Percentiles rank a stretch among this genome's conserved stretches.
Evolutionary conservation across 805 yeast genomes (phyloP).

Genomic region (Nakazawaea laoshanensis): DNA sequence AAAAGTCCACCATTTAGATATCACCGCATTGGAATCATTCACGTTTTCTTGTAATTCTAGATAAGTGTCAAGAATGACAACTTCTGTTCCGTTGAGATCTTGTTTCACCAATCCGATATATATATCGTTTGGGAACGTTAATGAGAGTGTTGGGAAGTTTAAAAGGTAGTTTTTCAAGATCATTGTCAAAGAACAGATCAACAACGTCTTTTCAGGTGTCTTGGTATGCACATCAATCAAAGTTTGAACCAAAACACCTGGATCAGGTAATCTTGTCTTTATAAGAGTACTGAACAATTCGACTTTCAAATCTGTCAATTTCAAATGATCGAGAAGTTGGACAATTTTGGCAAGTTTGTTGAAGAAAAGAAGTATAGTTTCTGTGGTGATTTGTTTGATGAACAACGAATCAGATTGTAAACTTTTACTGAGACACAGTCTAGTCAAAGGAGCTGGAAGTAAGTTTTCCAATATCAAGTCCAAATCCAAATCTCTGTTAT

Average conservation of each 20-base stretch:
- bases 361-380: slow-evolving; percentile 45
- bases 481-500: neutral
- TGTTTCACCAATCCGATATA: slow-evolving; percentile 26
- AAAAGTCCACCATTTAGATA: slow-evolving; percentile 66
- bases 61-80: slow-evolving; percentile 49
- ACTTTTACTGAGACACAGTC: slow-evolving; percentile 48
- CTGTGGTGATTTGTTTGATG: slow-evolving; percentile 56
- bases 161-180: slow-evolving; percentile 31
- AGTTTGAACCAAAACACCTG: slow-evolving; percentile 32
- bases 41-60: slow-evolving; percentile 50
- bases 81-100: slow-evolving; percentile 41
- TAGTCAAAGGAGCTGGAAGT: slow-evolving; percentile 57
- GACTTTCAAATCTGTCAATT: slow-evolving; percentile 12
- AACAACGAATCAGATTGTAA: slow-evolving; percentile 41
- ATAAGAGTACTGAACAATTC: slow-evolving; percentile 16
- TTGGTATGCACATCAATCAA: slow-evolving; percentile 32
- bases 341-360: slow-evolving; percentile 41
- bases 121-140: slow-evolving; percentile 19
- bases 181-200: slow-evolving; percentile 38
- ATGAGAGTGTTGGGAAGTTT: slow-evolving; percentile 20
- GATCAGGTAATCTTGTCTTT: slow-evolving; percentile 37
- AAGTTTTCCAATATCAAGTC: slow-evolving; percentile 37
- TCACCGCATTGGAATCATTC: slow-evolving; percentile 28
- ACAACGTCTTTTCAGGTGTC: slow-evolving; percentile 30
- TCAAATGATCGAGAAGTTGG: slow-evolving; percentile 18